These are phyloP conservation scores for Kodamaea neixiangensis DNA, from an alignment of 805 yeast genomes.

Conservation along the genomic window DNA sequence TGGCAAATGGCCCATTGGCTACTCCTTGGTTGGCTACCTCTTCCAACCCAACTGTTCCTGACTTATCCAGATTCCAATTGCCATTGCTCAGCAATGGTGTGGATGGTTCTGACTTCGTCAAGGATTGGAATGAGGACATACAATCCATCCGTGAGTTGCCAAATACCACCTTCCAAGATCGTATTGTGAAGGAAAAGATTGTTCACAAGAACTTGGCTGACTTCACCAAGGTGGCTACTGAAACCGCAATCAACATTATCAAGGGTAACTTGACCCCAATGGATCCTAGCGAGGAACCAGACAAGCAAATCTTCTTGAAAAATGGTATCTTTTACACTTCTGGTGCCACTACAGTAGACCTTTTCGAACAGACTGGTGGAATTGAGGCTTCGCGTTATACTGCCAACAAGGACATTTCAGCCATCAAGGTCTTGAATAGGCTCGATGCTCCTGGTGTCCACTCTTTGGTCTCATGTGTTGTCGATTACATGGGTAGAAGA, in stretches of 20 bases:
- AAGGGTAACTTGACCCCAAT: slow-evolving; percentile 74
- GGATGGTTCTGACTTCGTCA: slow-evolving; percentile 57
- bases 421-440: slow-evolving; percentile 67
- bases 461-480: slow-evolving; percentile 77
- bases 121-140: slow-evolving; percentile 90
- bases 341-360: slow-evolving; percentile 58
- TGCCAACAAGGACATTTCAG: slow-evolving; percentile 73
- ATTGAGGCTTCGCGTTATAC: slow-evolving; percentile 84
- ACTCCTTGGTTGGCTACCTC: slow-evolving; percentile 75
- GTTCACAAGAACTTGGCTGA: slow-evolving; percentile 71
- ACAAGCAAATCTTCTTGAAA: slow-evolving; percentile 67
- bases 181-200: slow-evolving; percentile 74
- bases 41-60: slow-evolving; percentile 41
- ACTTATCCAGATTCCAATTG: slow-evolving; percentile 61
- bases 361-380: slow-evolving; percentile 70
- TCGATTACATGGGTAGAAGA: slow-evolving; percentile 88
- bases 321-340: slow-evolving; percentile 86
- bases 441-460: slow-evolving; percentile 63
- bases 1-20: slow-evolving; percentile 63
- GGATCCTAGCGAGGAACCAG: slow-evolving; percentile 71
- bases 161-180: slow-evolving; percentile 56
- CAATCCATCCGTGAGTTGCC: slow-evolving; percentile 81
- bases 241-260: slow-evolving; percentile 76
- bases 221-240: slow-evolving; percentile 72
- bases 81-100: slow-evolving; percentile 54